A percentile compares a stretch with the other conserved stretches of the same genome.
phyloP scores from a whole-genome alignment of 176 grass and related monocot genomes.

The Oryza brachyantha region DNA sequence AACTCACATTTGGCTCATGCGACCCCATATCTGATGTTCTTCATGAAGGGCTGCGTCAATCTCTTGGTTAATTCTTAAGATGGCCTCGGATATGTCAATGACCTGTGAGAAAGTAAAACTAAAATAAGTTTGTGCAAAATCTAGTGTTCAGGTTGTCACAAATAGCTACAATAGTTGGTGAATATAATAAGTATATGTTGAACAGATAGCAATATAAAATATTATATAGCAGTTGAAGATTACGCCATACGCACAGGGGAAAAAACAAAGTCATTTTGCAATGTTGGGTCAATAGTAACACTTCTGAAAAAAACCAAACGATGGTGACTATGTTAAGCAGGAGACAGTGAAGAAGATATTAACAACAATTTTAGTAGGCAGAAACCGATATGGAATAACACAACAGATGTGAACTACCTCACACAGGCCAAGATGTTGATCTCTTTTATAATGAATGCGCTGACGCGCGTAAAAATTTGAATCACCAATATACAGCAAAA shows the following conservation, averaged over 20 bases:
- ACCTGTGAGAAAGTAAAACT: constrained; percentile 40
- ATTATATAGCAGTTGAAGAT: too few relatives aligned
- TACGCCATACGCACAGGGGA: too few relatives aligned
- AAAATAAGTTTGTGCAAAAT: constrained; percentile 18
- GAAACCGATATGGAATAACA: constrained; percentile 4
- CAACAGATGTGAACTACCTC: constrained; percentile 45
- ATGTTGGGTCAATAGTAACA: neutral
- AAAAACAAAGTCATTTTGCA: neutral
- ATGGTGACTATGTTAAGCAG: neutral
- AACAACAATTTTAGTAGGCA: constrained; percentile 1
- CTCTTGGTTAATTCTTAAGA: constrained; percentile 84
- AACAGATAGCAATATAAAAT: too few relatives aligned
- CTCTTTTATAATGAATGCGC: constrained; percentile 68
- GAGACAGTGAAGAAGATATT: neutral
- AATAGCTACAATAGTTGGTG: neutral
- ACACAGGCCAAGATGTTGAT: constrained; percentile 70
- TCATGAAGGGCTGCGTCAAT: constrained; percentile 72
- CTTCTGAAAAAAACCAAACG: constrained; percentile 9
- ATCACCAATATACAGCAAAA: constrained; percentile 58
- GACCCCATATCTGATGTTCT: constrained; percentile 83
- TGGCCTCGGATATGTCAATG: constrained; percentile 60
- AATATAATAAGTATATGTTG: neutral
- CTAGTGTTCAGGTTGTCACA: neutral
- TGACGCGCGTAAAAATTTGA: constrained; percentile 59
- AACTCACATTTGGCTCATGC: constrained; percentile 66